A percentile compares a stretch with the other conserved stretches of the same genome.
phyloP scores from a whole-genome alignment of 2,329 filamentous ascomycete genomes.

The Coniella lustricola region DNA sequence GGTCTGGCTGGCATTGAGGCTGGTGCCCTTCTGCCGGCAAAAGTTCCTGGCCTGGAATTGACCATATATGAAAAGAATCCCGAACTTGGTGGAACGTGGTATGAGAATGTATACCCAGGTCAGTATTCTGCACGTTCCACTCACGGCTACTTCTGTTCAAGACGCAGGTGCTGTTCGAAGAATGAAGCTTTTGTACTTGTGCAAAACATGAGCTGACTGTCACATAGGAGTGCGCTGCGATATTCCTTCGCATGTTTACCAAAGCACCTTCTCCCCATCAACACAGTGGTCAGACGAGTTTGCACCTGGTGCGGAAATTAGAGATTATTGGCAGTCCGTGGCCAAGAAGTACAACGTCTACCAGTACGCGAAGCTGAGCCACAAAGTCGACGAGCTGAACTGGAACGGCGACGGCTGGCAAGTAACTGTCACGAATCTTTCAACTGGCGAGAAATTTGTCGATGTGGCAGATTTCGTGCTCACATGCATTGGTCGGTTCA shows the following conservation, averaged over 20 bases:
- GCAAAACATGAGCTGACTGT: neutral
- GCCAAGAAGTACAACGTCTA: conserved; percentile 60
- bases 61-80: conserved; percentile 62
- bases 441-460: conserved; percentile 30
- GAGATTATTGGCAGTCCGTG: conserved; percentile 56
- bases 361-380: conserved; percentile 46
- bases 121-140: neutral
- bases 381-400: conserved; percentile 45
- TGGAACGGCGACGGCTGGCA: conserved; percentile 56
- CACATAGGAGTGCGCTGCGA: conserved; percentile 53
- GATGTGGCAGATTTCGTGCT: conserved; percentile 55
- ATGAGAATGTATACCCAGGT: conserved; percentile 52
- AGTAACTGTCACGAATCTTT: conserved; percentile 37
- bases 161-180: too few relatives aligned
- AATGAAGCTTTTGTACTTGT: too few relatives aligned
- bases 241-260: conserved; percentile 64
- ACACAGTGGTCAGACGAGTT: conserved; percentile 63
- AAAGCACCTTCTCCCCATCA: conserved; percentile 61
- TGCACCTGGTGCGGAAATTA: conserved; percentile 59
- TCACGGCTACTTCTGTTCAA: too few relatives aligned
- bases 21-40: conserved; percentile 58
- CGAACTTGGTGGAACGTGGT: conserved; percentile 52
- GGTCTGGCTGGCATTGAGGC: conserved; percentile 58
- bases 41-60: conserved; percentile 60
- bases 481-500: conserved; percentile 59